Evolutionary conservation across 2,329 filamentous ascomycete genomes (phyloP).

Genomic region (Botrytis pseudocinerea): DNA sequence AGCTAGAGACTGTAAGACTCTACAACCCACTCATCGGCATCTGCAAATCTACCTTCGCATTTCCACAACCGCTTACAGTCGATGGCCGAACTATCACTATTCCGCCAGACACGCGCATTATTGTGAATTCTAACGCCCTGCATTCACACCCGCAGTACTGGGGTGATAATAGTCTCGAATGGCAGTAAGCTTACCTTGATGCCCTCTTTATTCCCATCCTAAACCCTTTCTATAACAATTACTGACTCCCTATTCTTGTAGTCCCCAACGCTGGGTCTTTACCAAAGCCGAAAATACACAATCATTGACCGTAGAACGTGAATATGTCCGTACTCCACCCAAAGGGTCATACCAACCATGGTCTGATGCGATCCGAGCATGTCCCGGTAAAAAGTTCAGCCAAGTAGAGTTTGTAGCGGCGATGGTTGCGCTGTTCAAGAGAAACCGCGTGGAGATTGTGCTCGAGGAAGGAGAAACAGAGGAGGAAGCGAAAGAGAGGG

Average conservation of each 20-base stretch:
- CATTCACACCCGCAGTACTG: slow-evolving; percentile 9
- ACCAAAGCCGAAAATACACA: neutral
- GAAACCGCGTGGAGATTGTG: slow-evolving; percentile 22
- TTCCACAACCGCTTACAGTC: neutral
- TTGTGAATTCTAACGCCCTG: neutral
- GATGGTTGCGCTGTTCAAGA: slow-evolving; percentile 22
- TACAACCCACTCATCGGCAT: slow-evolving; percentile 15
- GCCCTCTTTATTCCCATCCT: too few relatives aligned
- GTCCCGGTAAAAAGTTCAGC: slow-evolving; percentile 32
- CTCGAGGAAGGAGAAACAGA: neutral
- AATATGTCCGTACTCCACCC: slow-evolving; percentile 19
- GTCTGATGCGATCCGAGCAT: slow-evolving; percentile 28
- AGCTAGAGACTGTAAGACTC: slow-evolving; percentile 11
- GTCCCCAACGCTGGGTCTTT: slow-evolving; percentile 1
- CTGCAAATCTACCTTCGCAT: slow-evolving; percentile 7
- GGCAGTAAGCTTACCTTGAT: neutral
- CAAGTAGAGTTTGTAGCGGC: slow-evolving; percentile 34
- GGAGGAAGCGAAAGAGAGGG: neutral
- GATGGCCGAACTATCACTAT: neutral
- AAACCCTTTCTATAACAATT: too few relatives aligned
- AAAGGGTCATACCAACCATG: slow-evolving; percentile 27
- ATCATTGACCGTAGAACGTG: neutral
- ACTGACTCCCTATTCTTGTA: neutral
- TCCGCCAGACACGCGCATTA: slow-evolving; percentile 3
- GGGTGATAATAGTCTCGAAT: neutral